These are phyloP conservation scores for Didymella sp. DNA, from an alignment of 2,329 filamentous ascomycete species.

Conservation along the genomic window DNA sequence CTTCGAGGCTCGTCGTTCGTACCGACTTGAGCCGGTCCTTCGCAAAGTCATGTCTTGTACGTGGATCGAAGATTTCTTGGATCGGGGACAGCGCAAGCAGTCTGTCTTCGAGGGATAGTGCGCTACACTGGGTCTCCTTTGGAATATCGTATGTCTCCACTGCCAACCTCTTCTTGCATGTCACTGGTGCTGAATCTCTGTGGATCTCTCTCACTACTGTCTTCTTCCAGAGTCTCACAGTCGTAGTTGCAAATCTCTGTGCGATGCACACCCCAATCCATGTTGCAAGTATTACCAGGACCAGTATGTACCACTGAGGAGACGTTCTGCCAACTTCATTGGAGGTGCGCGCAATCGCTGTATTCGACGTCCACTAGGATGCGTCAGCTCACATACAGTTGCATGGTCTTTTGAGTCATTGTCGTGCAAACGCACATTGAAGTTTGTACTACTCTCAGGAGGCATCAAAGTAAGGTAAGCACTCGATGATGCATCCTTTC, in stretches of 20 bases:
- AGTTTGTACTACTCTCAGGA: background rate
- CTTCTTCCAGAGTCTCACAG: background rate
- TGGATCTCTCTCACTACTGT: background rate
- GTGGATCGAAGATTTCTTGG: background rate
- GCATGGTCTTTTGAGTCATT: background rate
- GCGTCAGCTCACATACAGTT: background rate
- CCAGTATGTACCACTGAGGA: background rate
- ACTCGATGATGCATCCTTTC: background rate
- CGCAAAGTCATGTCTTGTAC: background rate
- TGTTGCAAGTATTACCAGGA: background rate
- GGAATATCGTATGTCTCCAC: background rate
- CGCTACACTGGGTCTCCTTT: too few relatives aligned
- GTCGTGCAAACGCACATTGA: background rate
- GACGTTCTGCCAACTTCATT: background rate
- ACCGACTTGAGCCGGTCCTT: background rate
- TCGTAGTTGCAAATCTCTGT: background rate
- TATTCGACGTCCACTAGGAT: background rate
- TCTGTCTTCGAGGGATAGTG: background rate
- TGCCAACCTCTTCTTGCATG: background rate
- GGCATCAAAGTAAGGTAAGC: background rate
- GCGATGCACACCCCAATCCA: background rate
- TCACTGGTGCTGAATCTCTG: background rate
- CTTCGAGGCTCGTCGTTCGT: background rate
- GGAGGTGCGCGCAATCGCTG: background rate
- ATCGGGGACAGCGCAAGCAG: slow-evolving; percentile 1